Base-by-base conservation (phyloP, 805 yeast species). In the Ogataea neopini region DNA sequence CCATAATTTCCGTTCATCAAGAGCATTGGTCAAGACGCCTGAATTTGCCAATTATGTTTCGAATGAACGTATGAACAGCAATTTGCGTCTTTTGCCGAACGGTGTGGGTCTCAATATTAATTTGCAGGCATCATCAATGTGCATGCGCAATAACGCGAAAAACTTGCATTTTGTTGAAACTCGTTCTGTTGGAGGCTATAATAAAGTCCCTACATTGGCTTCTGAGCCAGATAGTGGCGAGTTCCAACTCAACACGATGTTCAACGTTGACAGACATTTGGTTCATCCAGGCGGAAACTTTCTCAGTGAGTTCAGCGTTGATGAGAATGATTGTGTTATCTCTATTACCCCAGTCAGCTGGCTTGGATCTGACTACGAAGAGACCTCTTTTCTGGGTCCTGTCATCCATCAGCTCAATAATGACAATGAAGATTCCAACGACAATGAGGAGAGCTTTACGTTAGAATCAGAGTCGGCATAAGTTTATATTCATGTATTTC, bases 41-140 rank as follows among this genome's bases (percentile, higher is more conserved):
- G 33, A 46, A 4, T 40, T 52, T 19, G 35, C 32, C 9, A 32
- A 25, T 11, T 52, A 53, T 40, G 25, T 37, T 13, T 22, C 20
- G 2, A 48, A 34, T n/a, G 62, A 57, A 43, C 17, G 36, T 13
- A n/a, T 36, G 8, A 51, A 51, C 40, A 23, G 34, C 5, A 45
- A 47, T n/a, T 11, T 35, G n/a, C 64, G 72, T 55, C 56, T 69
- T 26, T 63, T 77, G 49, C 82, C 82, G 39, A 51, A 66, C 40
- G 74, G 75, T 37, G 71, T 70, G 43, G 81, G 81, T 48, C 48
- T 77, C 44, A 76, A 73, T 52, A 73, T 77, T 41, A 77, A 77
- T 59, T 64, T 74, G 56, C 54, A 48, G 15, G 53, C 69, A 4
- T 39, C 52, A 18, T 53, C 54, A 2, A 51, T 56, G 5, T 79